Evolutionary conservation across 345 rosid species (phyloP).

Genomic region (Eucalyptus paniculata): DNA sequence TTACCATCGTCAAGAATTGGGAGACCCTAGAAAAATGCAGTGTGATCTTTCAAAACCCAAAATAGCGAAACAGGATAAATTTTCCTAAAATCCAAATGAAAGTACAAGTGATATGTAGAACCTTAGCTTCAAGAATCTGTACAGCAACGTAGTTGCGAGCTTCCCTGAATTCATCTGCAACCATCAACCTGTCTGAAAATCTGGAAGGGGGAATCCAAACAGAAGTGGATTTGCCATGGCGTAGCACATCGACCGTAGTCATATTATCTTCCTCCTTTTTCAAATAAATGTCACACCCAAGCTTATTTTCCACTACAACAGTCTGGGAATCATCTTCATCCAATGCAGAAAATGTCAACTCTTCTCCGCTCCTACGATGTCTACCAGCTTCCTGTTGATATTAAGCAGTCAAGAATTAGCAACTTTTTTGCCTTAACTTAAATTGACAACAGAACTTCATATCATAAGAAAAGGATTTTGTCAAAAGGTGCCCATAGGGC

Average conservation of each 20-base stretch:
- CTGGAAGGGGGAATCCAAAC: slow-evolving; percentile 96
- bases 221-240: slow-evolving; percentile 39
- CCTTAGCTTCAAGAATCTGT: slow-evolving; percentile 92
- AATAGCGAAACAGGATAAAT: neutral
- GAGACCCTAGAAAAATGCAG: slow-evolving; percentile 50
- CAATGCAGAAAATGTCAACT: slow-evolving; percentile 65
- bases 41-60: neutral
- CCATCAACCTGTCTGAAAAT: slow-evolving; percentile 75
- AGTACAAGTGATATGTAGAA: neutral
- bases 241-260: slow-evolving; percentile 40
- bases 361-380: slow-evolving; percentile 39
- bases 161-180: slow-evolving; percentile 74
- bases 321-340: slow-evolving; percentile 96
- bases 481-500: neutral
- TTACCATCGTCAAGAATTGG: slow-evolving; percentile 79
- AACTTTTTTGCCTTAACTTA: neutral
- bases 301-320: slow-evolving; percentile 71
- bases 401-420: neutral
- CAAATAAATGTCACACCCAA: slow-evolving; percentile 73
- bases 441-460: neutral
- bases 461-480: neutral
- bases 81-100: neutral
- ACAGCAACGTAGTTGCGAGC: slow-evolving; percentile 58
- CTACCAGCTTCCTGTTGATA: slow-evolving; percentile 41
- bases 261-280: slow-evolving; percentile 64